Evolutionary conservation across 2,329 filamentous ascomycete genomes (phyloP).

Genomic region (Penicillium sp.): DNA sequence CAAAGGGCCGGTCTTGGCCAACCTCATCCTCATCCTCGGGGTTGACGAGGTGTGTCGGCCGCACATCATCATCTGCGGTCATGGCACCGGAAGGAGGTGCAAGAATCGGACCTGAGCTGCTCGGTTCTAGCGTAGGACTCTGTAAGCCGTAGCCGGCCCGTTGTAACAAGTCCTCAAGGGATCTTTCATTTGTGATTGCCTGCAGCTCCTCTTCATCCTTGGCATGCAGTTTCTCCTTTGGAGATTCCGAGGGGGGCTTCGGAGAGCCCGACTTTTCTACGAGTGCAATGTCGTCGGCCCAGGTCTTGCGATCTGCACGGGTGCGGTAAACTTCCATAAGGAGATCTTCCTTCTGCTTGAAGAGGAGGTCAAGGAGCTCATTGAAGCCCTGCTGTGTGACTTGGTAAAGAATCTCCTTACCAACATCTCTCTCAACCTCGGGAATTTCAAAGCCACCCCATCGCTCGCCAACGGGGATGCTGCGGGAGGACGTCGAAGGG

Average conservation of each 20-base stretch:
- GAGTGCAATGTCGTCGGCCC: conserved; percentile 42
- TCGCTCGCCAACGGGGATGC: conserved; percentile 63
- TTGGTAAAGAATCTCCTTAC: conserved; percentile 85
- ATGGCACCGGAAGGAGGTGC: conserved; percentile 24
- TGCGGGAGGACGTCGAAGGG: conserved; percentile 68
- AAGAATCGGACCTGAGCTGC: conserved; percentile 21
- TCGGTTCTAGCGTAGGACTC: conserved; percentile 23
- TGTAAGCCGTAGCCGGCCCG: conserved; percentile 41
- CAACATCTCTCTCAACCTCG: conserved; percentile 75
- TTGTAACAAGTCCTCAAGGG: conserved; percentile 45
- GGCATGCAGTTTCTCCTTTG: conserved; percentile 2
- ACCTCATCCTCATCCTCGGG: conserved; percentile 17
- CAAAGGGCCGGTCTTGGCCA: conserved; percentile 13
- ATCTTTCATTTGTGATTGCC: conserved; percentile 25
- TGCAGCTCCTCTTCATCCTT: conserved; percentile 23
- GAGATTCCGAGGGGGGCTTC: conserved; percentile 20
- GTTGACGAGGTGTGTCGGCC: conserved; percentile 24
- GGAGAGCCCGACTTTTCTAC: conserved; percentile 33
- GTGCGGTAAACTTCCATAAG: conserved; percentile 67
- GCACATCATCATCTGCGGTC: conserved; percentile 24
- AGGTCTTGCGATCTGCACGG: conserved; percentile 58
- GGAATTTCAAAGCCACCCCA: conserved; percentile 78
- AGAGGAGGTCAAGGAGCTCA: conserved; percentile 82
- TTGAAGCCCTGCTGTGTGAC: conserved; percentile 91
- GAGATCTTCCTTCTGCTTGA: conserved; percentile 74